phyloP scores from a whole-genome alignment of 2,329 filamentous ascomycete genomes.

The Penicillium sp. region DNA sequence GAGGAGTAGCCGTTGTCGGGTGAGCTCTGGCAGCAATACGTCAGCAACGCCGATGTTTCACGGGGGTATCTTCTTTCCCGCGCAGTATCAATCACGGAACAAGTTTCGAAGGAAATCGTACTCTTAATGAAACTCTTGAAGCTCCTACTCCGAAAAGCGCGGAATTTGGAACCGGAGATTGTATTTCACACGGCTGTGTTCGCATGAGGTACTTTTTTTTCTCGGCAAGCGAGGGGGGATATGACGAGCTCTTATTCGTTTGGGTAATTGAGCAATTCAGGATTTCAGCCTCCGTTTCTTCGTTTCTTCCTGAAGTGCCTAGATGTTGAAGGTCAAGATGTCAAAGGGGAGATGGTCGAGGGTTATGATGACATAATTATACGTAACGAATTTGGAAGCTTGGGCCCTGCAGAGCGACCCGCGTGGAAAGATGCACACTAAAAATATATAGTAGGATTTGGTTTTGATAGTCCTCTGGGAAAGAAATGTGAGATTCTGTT shows the following conservation, averaged over 20 bases:
- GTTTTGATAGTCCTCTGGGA: background rate
- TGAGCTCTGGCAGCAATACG: constrained; percentile 28
- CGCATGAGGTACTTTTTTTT: constrained; percentile 28
- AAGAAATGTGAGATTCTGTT: background rate
- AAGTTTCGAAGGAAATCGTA: constrained; percentile 9
- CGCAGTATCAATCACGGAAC: background rate
- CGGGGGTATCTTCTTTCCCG: background rate
- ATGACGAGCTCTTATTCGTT: background rate
- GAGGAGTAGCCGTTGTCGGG: constrained; percentile 24
- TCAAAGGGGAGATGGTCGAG: constrained; percentile 9
- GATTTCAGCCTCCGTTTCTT: background rate
- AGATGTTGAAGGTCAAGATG: constrained; percentile 8
- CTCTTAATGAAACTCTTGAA: constrained; percentile 20
- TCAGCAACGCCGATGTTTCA: constrained; percentile 24
- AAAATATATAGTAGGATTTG: background rate
- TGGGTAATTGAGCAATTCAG: background rate
- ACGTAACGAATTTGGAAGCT: constrained; percentile 16
- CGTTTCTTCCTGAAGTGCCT: background rate
- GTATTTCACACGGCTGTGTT: constrained; percentile 28
- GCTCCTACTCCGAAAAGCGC: constrained; percentile 18
- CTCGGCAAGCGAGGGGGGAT: constrained; percentile 5
- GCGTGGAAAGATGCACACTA: constrained; percentile 9
- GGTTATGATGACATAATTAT: constrained; percentile 32
- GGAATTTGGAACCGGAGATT: constrained; percentile 24
- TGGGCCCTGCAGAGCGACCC: constrained; percentile 18